Evolutionary conservation across 1,284 basidiomycete genomes (phyloP), one percentile per base, ranked within the genome.

Genomic region (Ceratobasidium theobromae): DNA sequence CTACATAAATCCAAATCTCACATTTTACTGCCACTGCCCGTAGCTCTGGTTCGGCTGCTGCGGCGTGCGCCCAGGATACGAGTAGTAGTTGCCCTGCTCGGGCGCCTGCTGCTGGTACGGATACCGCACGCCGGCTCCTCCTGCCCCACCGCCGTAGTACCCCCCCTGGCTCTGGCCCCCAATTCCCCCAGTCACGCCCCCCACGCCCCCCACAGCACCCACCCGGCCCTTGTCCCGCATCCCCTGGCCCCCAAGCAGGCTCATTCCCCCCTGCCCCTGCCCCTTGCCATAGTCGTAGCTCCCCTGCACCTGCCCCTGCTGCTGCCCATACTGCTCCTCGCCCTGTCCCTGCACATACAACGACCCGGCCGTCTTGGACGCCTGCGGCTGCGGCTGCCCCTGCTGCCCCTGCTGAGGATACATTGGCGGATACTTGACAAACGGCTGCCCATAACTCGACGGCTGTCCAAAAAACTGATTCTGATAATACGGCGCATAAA

Each of bases 361-460:
- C 16, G 27, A 45, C 6, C 30, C 38, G 12, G 40, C 72, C 49
- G 73, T 74, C 35, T 82, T 82, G 40, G 82, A 80, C 43, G 79
- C 79, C 43, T 81, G 76, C 65, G 84, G 83, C 65, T 84, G 83
- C 53, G 86, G 85, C 66, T 84, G 82, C 40, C 79, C 80, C 71
- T 74, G 75, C 67, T 85, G 85, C 3, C 83, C 82, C 70, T 84
- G 83, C 32, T 69, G 69, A 8, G 66, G 85, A 79, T 87, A 89
- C 76, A 89, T 84, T 23, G 86, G 75, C 3, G 86, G 87, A 72
- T 89, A 90, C 76, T 89, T 89, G 73, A 86, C 84, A 72, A 85
- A 88, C 3, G 83, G 84, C 71, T 86, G 86, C 4, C 82, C 85
- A 40, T 85, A 85, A 72, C 80, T 86, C 30, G 57, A 90, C 0